A percentile compares a stretch with the other conserved stretches of the same genome.
Evolutionary conservation across 2,329 filamentous ascomycete species (phyloP).

Genomic region (Ophiostoma perfectum): DNA sequence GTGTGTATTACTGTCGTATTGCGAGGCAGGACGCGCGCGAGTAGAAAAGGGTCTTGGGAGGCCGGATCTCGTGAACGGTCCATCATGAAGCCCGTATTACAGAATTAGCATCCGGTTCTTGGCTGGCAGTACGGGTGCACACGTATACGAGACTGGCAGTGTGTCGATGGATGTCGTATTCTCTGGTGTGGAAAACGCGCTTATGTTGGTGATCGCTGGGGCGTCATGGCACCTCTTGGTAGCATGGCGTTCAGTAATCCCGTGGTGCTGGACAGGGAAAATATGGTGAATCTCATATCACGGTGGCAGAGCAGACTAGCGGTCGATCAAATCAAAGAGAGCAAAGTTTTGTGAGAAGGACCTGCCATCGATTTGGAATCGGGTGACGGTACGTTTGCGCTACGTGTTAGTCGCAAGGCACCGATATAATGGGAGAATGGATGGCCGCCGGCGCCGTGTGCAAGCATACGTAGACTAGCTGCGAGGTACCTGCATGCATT

Average conservation of each 20-base stretch:
- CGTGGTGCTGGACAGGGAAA: neutral
- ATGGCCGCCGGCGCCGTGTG: neutral
- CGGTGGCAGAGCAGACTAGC: neutral
- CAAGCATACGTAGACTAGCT: neutral
- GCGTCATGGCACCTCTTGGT: too few relatives aligned
- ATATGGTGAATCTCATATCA: neutral
- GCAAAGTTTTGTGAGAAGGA: neutral
- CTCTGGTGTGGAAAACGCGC: neutral
- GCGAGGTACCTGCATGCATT: constrained; percentile 2
- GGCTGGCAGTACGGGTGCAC: too few relatives aligned
- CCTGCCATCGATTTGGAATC: neutral
- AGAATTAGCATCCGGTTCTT: neutral
- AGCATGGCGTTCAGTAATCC: neutral
- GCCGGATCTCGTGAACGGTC: neutral
- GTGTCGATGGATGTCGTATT: neutral
- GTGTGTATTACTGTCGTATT: neutral
- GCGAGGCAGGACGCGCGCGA: neutral
- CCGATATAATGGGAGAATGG: neutral
- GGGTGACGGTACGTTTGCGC: neutral
- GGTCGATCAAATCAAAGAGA: constrained; percentile 2
- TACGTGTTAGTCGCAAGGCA: neutral
- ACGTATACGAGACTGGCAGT: too few relatives aligned
- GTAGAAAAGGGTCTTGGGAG: neutral
- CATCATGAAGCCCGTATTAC: neutral
- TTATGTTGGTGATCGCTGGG: too few relatives aligned